Conservation (phyloP, 768 basidiomycete genomes). For the Fibroporia radiculosa region DNA sequence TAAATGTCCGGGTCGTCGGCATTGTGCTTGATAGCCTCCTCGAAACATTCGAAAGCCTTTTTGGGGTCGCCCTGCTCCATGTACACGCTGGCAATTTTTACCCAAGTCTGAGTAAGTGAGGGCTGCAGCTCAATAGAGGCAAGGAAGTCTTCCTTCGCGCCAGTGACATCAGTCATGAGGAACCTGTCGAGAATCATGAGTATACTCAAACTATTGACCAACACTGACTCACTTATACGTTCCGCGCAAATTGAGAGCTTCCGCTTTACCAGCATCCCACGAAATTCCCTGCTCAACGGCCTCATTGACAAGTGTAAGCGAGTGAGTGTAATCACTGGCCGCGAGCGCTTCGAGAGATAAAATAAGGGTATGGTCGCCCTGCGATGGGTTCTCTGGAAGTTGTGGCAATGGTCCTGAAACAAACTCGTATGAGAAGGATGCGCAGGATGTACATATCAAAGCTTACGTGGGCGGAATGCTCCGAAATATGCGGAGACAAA, state of each 20-base stretch:
- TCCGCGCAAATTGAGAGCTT: slow-evolving; percentile 87
- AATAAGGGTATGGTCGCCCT: slow-evolving; percentile 78
- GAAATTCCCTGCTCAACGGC: slow-evolving; percentile 83
- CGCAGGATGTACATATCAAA: neutral
- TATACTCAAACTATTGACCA: neutral
- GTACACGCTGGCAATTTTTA: slow-evolving; percentile 94
- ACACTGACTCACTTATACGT: slow-evolving; percentile 82
- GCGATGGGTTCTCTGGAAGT: slow-evolving; percentile 66
- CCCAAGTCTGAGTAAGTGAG: slow-evolving; percentile 76
- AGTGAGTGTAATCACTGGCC: slow-evolving; percentile 79
- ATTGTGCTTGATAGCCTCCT: slow-evolving; percentile 78
- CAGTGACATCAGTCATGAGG: slow-evolving; percentile 74
- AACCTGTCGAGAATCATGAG: slow-evolving; percentile 44
- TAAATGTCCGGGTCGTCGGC: slow-evolving; percentile 89
- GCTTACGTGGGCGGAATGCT: slow-evolving; percentile 86
- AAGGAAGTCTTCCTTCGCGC: slow-evolving; percentile 78
- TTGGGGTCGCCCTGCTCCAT: slow-evolving; percentile 89
- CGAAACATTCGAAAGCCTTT: slow-evolving; percentile 86
- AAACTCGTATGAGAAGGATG: neutral
- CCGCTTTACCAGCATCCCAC: slow-evolving; percentile 65
- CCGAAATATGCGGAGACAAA: slow-evolving; percentile 96
- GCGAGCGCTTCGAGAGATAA: slow-evolving; percentile 78
- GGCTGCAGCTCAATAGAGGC: slow-evolving; percentile 64
- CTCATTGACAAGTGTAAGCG: slow-evolving; percentile 74
- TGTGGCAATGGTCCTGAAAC: slow-evolving; percentile 52